Evolutionary conservation across 208 protist genomes (phyloP).

Genomic region (Naegleria fowleri): DNA sequence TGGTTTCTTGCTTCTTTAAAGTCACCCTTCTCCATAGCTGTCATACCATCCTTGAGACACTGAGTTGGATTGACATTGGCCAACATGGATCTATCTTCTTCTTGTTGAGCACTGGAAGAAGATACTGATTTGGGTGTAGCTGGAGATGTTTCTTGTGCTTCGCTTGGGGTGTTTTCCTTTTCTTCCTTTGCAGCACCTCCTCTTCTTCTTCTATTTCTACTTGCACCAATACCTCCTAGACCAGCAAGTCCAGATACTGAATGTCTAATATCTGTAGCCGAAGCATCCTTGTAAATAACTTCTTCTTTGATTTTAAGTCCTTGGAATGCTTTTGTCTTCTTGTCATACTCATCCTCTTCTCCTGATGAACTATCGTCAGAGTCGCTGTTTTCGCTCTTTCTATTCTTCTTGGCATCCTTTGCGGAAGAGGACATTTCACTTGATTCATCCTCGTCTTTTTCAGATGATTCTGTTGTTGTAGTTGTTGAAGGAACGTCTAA

Average conservation of each 20-base stretch:
- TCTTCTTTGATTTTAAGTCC: slow-evolving; percentile 12
- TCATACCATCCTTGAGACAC: slow-evolving; percentile 15
- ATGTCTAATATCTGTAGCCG: neutral
- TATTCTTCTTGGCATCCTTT: neutral
- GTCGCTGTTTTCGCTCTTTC: neutral
- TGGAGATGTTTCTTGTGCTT: neutral
- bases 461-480: neutral
- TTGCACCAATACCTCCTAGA: neutral
- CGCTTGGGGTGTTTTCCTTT: neutral
- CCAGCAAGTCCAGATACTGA: neutral
- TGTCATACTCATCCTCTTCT: neutral
- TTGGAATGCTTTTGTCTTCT: neutral
- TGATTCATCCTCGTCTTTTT: neutral
- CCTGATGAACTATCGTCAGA: neutral
- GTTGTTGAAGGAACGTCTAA: neutral
- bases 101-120: neutral
- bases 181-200: neutral
- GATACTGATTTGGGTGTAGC: neutral
- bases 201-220: slow-evolving; percentile 6
- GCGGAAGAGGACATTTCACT: neutral
- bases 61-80: neutral
- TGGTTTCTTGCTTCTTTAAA: neutral
- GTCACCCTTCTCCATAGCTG: neutral
- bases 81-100: neutral
- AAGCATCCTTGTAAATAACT: slow-evolving; percentile 5